These are phyloP conservation scores for Mucor ambiguus DNA, from an alignment of 371 early-diverging fungal species.

Conservation along the genomic window DNA sequence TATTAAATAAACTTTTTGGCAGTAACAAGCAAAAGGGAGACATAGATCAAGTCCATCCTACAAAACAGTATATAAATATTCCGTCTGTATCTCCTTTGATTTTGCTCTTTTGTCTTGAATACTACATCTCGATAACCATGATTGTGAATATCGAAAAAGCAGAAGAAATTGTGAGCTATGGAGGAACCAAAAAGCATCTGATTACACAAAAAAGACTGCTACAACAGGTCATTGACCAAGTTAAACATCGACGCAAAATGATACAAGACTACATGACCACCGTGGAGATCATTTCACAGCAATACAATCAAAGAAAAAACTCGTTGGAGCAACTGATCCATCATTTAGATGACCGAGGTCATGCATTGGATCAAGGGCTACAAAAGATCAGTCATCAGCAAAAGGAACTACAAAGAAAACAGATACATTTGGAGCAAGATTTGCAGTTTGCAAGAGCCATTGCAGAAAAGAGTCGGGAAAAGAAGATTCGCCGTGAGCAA, in stretches of 20 bases:
- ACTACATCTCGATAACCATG: slow-evolving; percentile 1
- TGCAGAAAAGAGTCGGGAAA: slow-evolving; percentile 30
- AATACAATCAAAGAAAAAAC: not conserved
- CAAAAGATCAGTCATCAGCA: slow-evolving; percentile 18
- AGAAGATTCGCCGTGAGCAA: slow-evolving; percentile 29
- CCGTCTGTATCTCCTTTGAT: slow-evolving; percentile 10
- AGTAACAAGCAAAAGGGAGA: not conserved
- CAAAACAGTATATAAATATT: slow-evolving; percentile 16
- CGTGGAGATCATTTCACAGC: slow-evolving; percentile 6
- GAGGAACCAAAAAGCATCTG: not conserved
- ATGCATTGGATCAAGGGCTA: slow-evolving; percentile 18
- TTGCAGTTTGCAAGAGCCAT: slow-evolving; percentile 7
- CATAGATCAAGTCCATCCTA: not conserved
- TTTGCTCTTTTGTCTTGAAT: slow-evolving; percentile 4
- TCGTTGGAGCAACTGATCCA: slow-evolving; percentile 8
- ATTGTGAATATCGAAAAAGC: slow-evolving; percentile 16
- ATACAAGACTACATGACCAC: slow-evolving; percentile 11
- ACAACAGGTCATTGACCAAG: slow-evolving; percentile 10
- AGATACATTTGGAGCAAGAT: slow-evolving; percentile 19
- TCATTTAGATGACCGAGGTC: slow-evolving; percentile 14
- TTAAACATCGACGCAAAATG: not conserved
- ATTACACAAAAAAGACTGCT: slow-evolving; percentile 8
- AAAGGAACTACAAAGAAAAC: slow-evolving; percentile 16
- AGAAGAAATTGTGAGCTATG: slow-evolving; percentile 16
- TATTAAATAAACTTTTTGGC: slow-evolving; percentile 13